phyloP scores from a whole-genome alignment of 129 eudicot species.

The Lactuca saligna region DNA sequence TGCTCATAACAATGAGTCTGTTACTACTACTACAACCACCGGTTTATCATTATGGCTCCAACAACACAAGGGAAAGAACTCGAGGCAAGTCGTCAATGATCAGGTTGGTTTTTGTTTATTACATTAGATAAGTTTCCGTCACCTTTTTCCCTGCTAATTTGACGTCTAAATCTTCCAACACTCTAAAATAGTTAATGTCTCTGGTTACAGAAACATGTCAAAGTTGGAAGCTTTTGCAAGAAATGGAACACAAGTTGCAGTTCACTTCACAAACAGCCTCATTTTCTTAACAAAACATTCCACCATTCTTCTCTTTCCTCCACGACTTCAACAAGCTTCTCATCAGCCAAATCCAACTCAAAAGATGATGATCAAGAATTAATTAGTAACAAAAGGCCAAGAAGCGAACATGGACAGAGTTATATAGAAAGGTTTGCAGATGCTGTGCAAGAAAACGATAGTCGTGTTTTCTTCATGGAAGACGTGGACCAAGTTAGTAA shows the following conservation, averaged over 20 bases:
- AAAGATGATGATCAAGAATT: conserved; percentile 34
- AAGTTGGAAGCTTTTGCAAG: conserved; percentile 43
- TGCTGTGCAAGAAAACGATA: conserved; percentile 48
- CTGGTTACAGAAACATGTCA: conserved; percentile 41
- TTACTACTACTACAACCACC: conserved; percentile 36
- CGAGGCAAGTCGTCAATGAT: conserved; percentile 9
- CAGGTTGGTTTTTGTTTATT: conserved; percentile 29
- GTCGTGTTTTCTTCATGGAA: conserved; percentile 53
- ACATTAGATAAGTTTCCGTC: neutral
- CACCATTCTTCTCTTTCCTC: conserved; percentile 46
- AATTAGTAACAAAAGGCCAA: conserved; percentile 46
- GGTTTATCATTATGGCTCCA: conserved; percentile 70
- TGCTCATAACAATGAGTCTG: conserved; percentile 18
- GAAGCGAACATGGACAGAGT: conserved; percentile 44
- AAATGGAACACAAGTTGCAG: conserved; percentile 67
- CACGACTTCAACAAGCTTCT: conserved; percentile 36
- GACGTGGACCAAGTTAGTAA: conserved; percentile 58
- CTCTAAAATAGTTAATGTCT: neutral
- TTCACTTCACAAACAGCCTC: conserved; percentile 44
- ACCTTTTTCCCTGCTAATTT: neutral
- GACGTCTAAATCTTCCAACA: neutral
- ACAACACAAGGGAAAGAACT: conserved; percentile 54
- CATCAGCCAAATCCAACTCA: conserved; percentile 41
- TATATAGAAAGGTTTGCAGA: conserved; percentile 47
- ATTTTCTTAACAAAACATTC: conserved; percentile 38